Conservation (phyloP, 2,329 filamentous ascomycete genomes). For the Metarhizium guizhouense region DNA sequence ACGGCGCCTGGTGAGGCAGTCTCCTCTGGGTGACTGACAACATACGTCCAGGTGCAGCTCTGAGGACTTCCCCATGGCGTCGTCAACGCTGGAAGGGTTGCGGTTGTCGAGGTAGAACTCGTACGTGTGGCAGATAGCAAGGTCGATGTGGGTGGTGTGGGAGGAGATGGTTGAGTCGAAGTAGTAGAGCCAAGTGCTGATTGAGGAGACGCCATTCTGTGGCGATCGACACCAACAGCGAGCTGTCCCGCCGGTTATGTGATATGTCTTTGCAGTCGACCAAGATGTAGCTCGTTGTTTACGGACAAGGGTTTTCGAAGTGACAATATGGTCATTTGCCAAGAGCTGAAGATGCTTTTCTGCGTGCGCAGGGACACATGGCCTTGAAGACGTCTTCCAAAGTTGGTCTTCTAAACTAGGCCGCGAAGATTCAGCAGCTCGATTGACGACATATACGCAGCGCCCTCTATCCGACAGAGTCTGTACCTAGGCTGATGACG, state of each 20-base stretch:
- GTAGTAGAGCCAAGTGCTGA: slow-evolving; percentile 1
- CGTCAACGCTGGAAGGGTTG: slow-evolving; percentile 26
- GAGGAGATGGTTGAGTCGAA: slow-evolving; percentile 8
- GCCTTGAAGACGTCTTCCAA: neutral
- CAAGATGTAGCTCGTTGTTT: neutral
- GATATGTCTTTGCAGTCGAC: neutral
- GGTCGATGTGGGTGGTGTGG: slow-evolving; percentile 1
- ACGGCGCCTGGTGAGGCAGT: slow-evolving; percentile 19
- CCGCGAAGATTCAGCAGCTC: neutral
- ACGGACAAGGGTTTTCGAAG: neutral
- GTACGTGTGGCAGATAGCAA: neutral
- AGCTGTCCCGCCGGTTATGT: neutral
- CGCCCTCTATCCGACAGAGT: neutral
- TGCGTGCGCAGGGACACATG: neutral
- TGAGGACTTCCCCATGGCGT: slow-evolving; percentile 26
- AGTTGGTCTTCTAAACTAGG: neutral
- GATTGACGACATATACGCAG: neutral
- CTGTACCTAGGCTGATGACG: neutral
- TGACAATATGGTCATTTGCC: neutral
- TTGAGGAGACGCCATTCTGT: slow-evolving; percentile 4
- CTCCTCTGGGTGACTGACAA: slow-evolving; percentile 17
- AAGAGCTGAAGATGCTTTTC: neutral
- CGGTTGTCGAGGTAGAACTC: slow-evolving; percentile 5
- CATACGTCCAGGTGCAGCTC: slow-evolving; percentile 30
- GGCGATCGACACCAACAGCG: neutral